Evolutionary conservation across 257 asterid genomes (phyloP), one percentile per base, ranked within the genome.

Genomic region (Hygrophila difformis): DNA sequence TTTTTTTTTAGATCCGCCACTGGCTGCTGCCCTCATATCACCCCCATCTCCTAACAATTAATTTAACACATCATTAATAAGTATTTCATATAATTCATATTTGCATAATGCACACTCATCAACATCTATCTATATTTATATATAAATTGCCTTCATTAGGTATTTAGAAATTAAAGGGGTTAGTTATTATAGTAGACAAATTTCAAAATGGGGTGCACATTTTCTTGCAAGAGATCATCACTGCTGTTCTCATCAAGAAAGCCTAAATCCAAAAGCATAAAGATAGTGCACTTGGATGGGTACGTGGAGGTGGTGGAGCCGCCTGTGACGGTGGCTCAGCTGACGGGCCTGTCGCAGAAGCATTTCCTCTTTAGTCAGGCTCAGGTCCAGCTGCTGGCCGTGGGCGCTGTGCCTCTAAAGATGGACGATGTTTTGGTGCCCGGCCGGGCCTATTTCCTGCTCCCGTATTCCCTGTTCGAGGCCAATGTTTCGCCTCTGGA

Each of bases 401-500:
- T 51, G 19, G 65, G 61, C 20, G 52, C 79, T 3, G 52, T 55
- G 20, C 82, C 81, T 33, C 78, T 74, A 3, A 55, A 55, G 18
- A 40, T 37, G 12, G 55, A 67, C 7, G n/a, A 56, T 9, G 37
- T 45, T 20, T 54, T 81, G 22, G 75, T 77, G 54, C 62, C 55
- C 0, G 73, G 80, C 49, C 43, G 59, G 13, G 36, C 67, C 14
- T 77, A 72, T 51, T 77, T 81, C 69, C 19, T 75, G 57, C 71
- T 81, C 1, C 87, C 93, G 3, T 37, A 42, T 18, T 62, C 84
- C 0, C 66, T 70, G 2, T 69, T 81, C 12, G 62, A 61, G 3
- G 64, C 85, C 21, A 49, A 51, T 50, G 57, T 70, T 18, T 70
- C 84, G 15, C 70, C 84, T 0, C 9, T 39, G 18, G 93, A 81